Percentiles rank a stretch among this genome's conserved stretches.
Evolutionary conservation across 108 stramenopile genomes (phyloP).

Genomic region (Skeletonema marinoi): DNA sequence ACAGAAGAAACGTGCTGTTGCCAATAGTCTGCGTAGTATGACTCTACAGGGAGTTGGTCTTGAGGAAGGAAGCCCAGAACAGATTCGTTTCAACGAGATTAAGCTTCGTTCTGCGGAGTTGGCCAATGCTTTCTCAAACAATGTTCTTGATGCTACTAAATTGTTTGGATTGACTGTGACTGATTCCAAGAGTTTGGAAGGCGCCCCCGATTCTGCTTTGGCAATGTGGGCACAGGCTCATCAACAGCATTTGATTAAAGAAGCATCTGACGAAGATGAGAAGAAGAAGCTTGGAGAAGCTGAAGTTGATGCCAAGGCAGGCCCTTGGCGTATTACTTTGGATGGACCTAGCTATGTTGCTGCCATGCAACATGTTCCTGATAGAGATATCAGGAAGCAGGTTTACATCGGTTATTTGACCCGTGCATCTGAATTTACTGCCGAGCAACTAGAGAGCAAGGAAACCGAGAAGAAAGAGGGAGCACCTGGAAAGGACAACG

Average conservation of each 20-base stretch:
- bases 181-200: constrained; percentile 75
- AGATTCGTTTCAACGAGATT: constrained; percentile 92
- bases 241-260: constrained; percentile 42
- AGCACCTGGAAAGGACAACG: constrained; percentile 76
- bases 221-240: constrained; percentile 90
- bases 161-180: constrained; percentile 77
- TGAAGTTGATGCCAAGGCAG: constrained; percentile 77
- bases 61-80: constrained; percentile 83
- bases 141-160: constrained; percentile 97
- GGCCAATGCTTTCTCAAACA: constrained; percentile 91
- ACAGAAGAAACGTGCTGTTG: constrained; percentile 86
- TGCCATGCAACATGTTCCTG: constrained; percentile 89
- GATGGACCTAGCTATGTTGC: constrained; percentile 95
- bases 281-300: constrained; percentile 48
- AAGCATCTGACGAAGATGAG: constrained; percentile 44
- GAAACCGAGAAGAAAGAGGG: constrained; percentile 39
- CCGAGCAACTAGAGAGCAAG: constrained; percentile 14
- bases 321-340: constrained; percentile 94
- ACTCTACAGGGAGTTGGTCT: constrained; percentile 92
- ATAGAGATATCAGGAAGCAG: constrained; percentile 86
- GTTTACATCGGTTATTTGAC: constrained; percentile 90
- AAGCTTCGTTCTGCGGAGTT: constrained; percentile 87
- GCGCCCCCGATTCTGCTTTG: constrained; percentile 91
- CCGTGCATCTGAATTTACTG: constrained; percentile 76
- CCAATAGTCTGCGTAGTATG: constrained; percentile 81